Evolutionary conservation across 371 early-diverging fungal species (phyloP), one percentile per base, ranked within the genome.

Genomic region (Mucor ambiguus): DNA sequence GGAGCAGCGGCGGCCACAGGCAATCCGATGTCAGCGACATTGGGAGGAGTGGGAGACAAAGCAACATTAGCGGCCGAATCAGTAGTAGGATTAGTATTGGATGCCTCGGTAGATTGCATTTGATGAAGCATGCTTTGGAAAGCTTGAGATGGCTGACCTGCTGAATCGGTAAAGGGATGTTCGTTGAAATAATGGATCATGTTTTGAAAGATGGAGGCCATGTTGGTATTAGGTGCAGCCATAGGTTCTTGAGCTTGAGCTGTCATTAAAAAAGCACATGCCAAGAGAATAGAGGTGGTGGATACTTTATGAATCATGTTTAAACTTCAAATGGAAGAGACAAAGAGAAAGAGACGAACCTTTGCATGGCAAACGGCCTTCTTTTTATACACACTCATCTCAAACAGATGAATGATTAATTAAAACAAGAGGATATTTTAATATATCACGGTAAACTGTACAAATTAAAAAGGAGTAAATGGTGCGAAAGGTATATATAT

Each of bases 381-480:
- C n/a, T 57, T 58, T 58, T 12, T 35, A 35, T 33, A 24, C 20
- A 58, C 24, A 6, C 38, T 24, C 24, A 22, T 20, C n/a, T 20
- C 9, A 8, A 46, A 60, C 37, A 35, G 37, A 35, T 32, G 20
- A 11, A 28, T 46, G 41, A 18, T 60, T 41, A 28, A 60, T 60
- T 43, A 60, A 43, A 41, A 44, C 37, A 35, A 35, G 37, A 35
- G 37, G 46, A 9, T 58, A 12, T 46, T 60, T 60, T 61, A 61
- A 61, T 49, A 49, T 61, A 61, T 61, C 49, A 61, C 24, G 16
- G 52, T 14, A 52, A 28, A 61, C 61, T 49, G 49, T 49, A 49
- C 61, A 61, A 61, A 49, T 61, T 49, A 61, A 61, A 61, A 61
- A 61, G 61, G 61, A 49, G 61, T 28, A 18, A 12, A 14, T 49